phyloP scores from a whole-genome alignment of 23 red algal genomes.

The Gracilaria vermiculophylla region DNA sequence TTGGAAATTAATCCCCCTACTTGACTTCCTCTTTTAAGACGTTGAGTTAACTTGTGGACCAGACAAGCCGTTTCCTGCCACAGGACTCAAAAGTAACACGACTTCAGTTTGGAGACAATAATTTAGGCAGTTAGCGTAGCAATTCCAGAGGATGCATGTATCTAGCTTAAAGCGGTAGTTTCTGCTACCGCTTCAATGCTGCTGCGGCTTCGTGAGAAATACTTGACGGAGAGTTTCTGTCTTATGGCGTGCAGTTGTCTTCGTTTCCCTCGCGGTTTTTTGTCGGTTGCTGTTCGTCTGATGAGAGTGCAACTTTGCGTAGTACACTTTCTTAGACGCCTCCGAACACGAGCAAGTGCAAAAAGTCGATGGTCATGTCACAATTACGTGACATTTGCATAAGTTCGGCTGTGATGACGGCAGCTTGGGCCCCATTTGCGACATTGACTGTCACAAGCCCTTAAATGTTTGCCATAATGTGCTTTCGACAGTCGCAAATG shows the following conservation, averaged over 20 bases:
- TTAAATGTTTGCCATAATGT: not conserved
- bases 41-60: too few relatives aligned
- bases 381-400: not conserved
- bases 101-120: not conserved
- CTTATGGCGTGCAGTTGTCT: not conserved
- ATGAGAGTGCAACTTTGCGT: not conserved
- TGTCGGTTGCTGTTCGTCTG: not conserved
- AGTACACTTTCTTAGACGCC: not conserved
- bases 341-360: not conserved
- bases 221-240: not conserved
- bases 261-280: not conserved
- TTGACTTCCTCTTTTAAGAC: too few relatives aligned
- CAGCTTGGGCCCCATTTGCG: not conserved
- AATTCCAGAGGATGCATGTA: not conserved
- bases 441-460: not conserved
- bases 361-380: not conserved
- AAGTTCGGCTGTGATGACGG: not conserved
- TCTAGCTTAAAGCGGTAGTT: not conserved
- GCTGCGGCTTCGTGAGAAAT: not conserved
- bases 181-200: not conserved
- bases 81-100: slow-evolving; percentile 6
- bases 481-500: not conserved
- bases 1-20: too few relatives aligned
- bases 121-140: not conserved
- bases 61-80: too few relatives aligned